phyloP scores from a whole-genome alignment of 148 eudicot species.

The Heliamphora exappendiculata region DNA sequence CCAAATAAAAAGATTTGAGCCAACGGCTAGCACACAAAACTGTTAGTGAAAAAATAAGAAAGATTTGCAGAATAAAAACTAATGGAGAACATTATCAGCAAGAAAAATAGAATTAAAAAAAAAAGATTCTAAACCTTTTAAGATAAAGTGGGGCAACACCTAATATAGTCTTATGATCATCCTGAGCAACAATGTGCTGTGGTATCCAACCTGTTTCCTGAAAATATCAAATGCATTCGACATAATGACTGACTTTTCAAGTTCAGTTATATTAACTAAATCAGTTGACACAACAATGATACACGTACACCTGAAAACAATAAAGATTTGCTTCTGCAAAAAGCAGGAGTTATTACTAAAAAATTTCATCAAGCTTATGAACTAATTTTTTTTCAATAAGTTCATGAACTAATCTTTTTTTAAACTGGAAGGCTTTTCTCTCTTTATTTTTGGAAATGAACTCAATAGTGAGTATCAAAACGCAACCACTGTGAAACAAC shows the following conservation, averaged over 20 bases:
- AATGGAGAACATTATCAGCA: background rate
- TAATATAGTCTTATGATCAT: constrained; percentile 53
- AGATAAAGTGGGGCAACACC: constrained; percentile 89
- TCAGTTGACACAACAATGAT: background rate
- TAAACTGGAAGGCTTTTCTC: too few relatives aligned
- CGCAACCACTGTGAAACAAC: background rate
- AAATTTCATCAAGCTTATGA: background rate
- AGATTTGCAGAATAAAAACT: background rate
- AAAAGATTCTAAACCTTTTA: constrained; percentile 51
- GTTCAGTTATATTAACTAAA: background rate
- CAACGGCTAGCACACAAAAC: background rate
- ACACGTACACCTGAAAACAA: background rate
- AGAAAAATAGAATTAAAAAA: too few relatives aligned
- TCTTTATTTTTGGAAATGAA: too few relatives aligned
- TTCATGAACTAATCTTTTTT: background rate
- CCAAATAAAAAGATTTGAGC: constrained; percentile 12
- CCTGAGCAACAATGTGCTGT: constrained; percentile 68
- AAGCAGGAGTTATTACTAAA: background rate
- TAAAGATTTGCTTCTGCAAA: background rate
- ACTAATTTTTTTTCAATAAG: too few relatives aligned
- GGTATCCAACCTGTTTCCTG: constrained; percentile 97
- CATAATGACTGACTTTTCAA: background rate
- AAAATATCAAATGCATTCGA: constrained; percentile 14
- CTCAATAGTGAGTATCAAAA: background rate
- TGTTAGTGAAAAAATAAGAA: background rate